Base-by-base conservation (phyloP, 2,329 filamentous ascomycete genomes). In the Alternaria arborescens region DNA sequence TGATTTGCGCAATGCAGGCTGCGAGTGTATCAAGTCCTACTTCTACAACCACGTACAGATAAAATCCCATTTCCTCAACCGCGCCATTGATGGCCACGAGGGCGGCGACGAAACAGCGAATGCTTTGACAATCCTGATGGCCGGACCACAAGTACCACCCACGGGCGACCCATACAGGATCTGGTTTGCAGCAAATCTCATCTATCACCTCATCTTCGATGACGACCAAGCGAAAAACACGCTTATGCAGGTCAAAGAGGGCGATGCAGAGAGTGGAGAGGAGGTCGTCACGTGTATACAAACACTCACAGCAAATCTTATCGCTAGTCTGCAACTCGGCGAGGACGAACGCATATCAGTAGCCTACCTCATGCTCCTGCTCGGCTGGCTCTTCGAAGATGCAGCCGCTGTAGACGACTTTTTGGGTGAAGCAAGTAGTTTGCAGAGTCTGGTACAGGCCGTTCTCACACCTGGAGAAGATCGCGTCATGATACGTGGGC, bases 251-350 rank as follows among this genome's bases (percentile, higher is more conserved):
- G 89, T 99, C 20, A 92, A 89, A 0, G 94, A 98, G 78, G 95
- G 95, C 11, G 92, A 98, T 77, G 91, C 92, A 22, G 89, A 90
- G 34, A 92, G 86, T 68, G 95, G 94, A 4, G 95, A 99, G 80
- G 95, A 99, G 78, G 93, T 97, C 12, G 90, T 99, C 12, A 97
- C 94, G 0, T 93, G 92, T 72, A 92, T 99, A 52, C 95, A 99
- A 77, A 91, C 89, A 1, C 86, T 98, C 60, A 88, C 93, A 8
- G 91, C 91, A 5, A 94, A 97, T 73, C 83, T 99, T n/a, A 87
- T 97, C 34, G 88, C 89, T 52, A 91, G 91, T 4, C 83, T 97
- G 16, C 88, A 92, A 69, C 87, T 89, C 40, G 87, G 86, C 14
- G 89, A 93, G 50, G 93, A 98, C 72, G 87, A 92, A 68, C 87